These are phyloP conservation scores for Aspergillus leporis DNA, from an alignment of 495 filamentous ascomycete species.

Conservation along the genomic window DNA sequence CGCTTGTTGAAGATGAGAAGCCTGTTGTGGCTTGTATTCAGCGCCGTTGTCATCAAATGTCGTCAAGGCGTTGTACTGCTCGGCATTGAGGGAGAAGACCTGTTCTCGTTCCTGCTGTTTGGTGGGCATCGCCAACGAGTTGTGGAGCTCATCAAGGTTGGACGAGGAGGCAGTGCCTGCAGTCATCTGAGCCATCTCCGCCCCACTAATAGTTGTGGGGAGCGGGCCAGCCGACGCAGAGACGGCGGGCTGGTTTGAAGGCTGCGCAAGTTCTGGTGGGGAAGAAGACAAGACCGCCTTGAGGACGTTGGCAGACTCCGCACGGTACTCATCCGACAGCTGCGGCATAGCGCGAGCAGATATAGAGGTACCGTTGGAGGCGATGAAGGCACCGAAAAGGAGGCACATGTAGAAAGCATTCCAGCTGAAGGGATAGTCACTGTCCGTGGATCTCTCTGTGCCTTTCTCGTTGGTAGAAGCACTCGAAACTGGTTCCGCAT, in stretches of 20 bases:
- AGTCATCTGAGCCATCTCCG: slow-evolving; percentile 53
- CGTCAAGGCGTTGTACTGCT: slow-evolving; percentile 87
- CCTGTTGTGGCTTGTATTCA: slow-evolving; percentile 45
- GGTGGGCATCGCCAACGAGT: slow-evolving; percentile 70
- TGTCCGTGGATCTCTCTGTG: slow-evolving; percentile 70
- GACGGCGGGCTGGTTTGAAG: slow-evolving; percentile 35
- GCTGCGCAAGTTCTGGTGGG: slow-evolving; percentile 35
- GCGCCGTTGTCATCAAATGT: slow-evolving; percentile 48
- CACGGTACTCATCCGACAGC: slow-evolving; percentile 89
- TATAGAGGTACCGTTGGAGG: slow-evolving; percentile 72
- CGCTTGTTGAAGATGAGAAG: slow-evolving; percentile 75
- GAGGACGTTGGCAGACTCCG: slow-evolving; percentile 86
- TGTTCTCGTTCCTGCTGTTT: slow-evolving; percentile 88
- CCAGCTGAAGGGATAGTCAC: slow-evolving; percentile 58
- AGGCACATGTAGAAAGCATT: slow-evolving; percentile 75
- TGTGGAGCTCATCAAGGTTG: slow-evolving; percentile 72
- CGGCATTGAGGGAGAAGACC: slow-evolving; percentile 78
- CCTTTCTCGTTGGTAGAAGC: slow-evolving; percentile 40
- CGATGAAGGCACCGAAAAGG: slow-evolving; percentile 94
- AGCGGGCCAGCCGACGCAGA: slow-evolving; percentile 45
- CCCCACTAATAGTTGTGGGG: slow-evolving; percentile 47
- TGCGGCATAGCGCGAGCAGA: slow-evolving; percentile 67
- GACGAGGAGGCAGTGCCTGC: slow-evolving; percentile 54
- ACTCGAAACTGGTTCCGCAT: slow-evolving; percentile 37
- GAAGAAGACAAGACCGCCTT: slow-evolving; percentile 80